Conservation (phyloP, 176 grass and related monocot species). For the Hyparrhenia diplandra region DNA sequence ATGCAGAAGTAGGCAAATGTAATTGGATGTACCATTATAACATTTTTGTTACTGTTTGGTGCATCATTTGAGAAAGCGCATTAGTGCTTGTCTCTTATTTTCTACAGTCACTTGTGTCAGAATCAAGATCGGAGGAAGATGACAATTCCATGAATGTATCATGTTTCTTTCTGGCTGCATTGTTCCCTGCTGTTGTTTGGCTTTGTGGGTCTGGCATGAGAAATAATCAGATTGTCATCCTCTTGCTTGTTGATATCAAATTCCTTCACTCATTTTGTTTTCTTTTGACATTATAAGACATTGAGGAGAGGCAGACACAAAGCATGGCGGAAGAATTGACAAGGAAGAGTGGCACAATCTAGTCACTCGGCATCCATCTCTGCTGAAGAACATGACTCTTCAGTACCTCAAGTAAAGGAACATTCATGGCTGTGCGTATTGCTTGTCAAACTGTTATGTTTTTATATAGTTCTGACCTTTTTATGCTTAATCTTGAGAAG, state of each 20-base stretch:
- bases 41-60: background rate
- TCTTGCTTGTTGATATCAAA: slow-evolving; percentile 10
- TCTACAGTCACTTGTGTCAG: background rate
- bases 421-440: background rate
- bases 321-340: slow-evolving; percentile 67
- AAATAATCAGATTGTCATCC: too few relatives aligned
- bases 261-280: background rate
- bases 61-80: background rate
- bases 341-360: slow-evolving; percentile 62
- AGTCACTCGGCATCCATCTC: slow-evolving; percentile 47
- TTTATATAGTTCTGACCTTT: too few relatives aligned
- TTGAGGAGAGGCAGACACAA: slow-evolving; percentile 68
- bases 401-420: slow-evolving; percentile 55
- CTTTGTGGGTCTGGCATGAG: background rate
- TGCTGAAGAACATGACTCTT: slow-evolving; percentile 65
- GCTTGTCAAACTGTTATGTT: background rate
- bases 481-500: too few relatives aligned
- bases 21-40: background rate
- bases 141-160: background rate
- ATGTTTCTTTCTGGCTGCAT: background rate
- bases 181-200: background rate
- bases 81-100: background rate
- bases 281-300: slow-evolving; percentile 35
- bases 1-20: background rate
- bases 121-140: background rate